Conservation (phyloP, 306 rosid genomes). For the Hippophae rhamnoides region DNA sequence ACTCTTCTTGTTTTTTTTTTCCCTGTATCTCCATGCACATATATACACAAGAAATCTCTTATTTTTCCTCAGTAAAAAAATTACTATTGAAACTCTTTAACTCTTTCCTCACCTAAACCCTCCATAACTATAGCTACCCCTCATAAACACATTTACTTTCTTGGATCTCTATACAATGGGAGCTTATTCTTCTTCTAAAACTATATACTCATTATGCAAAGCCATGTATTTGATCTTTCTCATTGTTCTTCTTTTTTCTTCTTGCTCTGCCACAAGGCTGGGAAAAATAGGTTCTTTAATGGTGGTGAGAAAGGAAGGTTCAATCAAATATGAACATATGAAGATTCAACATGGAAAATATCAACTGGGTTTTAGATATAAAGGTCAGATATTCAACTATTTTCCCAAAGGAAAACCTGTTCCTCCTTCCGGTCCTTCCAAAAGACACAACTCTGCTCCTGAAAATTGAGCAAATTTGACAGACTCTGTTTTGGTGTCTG, state of each 20-base stretch:
- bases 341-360: conserved; percentile 16
- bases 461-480: conserved; percentile 24
- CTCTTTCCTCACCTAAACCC: conserved; percentile 17
- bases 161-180: conserved; percentile 38
- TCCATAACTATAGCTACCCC: conserved; percentile 1
- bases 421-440: conserved; percentile 90
- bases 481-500: neutral
- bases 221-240: conserved; percentile 20
- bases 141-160: conserved; percentile 5
- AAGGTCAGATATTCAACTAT: conserved; percentile 47
- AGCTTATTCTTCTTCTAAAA: conserved; percentile 33
- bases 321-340: conserved; percentile 6
- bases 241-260: conserved; percentile 35
- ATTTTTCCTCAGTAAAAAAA: conserved; percentile 7
- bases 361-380: conserved; percentile 14
- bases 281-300: conserved; percentile 23
- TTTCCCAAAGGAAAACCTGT: conserved; percentile 60
- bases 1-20: conserved; percentile 2
- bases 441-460: conserved; percentile 66
- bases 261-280: conserved; percentile 53
- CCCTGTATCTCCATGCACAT: conserved; percentile 43
- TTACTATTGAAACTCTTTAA: neutral
- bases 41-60: conserved; percentile 8
- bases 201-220: conserved; percentile 19
- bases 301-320: neutral